These are phyloP conservation scores for Cenococcum geophilum DNA, from an alignment of 495 filamentous ascomycete genomes.

Conservation along the genomic window DNA sequence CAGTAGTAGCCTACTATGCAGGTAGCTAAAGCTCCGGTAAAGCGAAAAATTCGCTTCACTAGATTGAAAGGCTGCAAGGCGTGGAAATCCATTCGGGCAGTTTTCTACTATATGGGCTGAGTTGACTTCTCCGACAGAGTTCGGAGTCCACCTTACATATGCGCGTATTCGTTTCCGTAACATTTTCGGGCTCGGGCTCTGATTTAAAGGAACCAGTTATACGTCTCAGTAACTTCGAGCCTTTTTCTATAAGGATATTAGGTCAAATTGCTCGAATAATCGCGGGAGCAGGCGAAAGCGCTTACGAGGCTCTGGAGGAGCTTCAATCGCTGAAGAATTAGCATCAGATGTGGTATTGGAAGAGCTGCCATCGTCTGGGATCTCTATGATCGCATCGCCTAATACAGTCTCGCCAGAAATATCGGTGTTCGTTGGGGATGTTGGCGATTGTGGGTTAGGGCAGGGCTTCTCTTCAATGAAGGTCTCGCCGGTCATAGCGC, in stretches of 20 bases:
- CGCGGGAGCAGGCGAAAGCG: background rate
- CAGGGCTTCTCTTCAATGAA: slow-evolving; percentile 19
- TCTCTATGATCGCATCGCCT: slow-evolving; percentile 31
- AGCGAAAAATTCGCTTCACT: slow-evolving; percentile 37
- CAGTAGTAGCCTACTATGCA: slow-evolving; percentile 38
- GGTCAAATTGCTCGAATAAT: background rate
- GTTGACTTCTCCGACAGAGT: background rate
- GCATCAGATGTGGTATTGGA: slow-evolving; percentile 6
- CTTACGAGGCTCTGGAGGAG: background rate
- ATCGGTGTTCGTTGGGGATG: slow-evolving; percentile 22
- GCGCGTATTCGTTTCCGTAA: slow-evolving; percentile 5
- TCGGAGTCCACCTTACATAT: background rate
- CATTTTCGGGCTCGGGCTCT: background rate
- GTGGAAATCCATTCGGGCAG: slow-evolving; percentile 35
- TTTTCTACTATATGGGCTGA: slow-evolving; percentile 32
- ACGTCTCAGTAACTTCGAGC: slow-evolving; percentile 10
- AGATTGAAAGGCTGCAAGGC: slow-evolving; percentile 35
- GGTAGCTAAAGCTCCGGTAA: slow-evolving; percentile 38
- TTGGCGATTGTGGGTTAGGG: slow-evolving; percentile 3
- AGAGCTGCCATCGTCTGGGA: slow-evolving; percentile 18
- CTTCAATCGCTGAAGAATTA: slow-evolving; percentile 2
- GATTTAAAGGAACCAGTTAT: slow-evolving; percentile 17
- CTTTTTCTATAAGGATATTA: background rate
- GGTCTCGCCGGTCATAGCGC: slow-evolving; percentile 29
- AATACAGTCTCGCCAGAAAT: slow-evolving; percentile 14